Base-by-base conservation (phyloP, 2,329 filamentous ascomycete species). In the Epichloe sp. region DNA sequence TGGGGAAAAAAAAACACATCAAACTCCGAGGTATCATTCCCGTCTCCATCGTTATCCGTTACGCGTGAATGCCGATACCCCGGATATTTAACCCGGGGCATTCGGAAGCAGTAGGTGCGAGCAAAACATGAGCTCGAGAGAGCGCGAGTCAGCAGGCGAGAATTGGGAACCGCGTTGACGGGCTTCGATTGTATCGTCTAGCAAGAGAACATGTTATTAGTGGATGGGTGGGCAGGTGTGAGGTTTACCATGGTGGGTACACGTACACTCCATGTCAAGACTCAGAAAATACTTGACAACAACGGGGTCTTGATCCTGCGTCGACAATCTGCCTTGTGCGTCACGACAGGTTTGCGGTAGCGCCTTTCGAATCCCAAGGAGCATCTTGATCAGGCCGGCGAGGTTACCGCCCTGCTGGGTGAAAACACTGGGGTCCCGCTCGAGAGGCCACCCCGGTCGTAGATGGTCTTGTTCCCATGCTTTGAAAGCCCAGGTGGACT, bases 401-500 rank as follows among this genome's bases (percentile, higher is more conserved):
- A 84, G 70, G 36, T 75, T 73, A 44, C 77, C 74, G 15, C 80
- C 80, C 56, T 83, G 79, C 51, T 75, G 71, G 0, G 77, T 77
- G 59, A 78, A 84, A 48, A 70, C 69, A 47, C 69, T 66, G 0
- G 80, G 80, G 7, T 76, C 74, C 38, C 69, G 64, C 59, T 80
- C 77, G 3, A 84, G 68, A 4, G 81, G 81, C 80, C 80, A 84
- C 43, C 74, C 72, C 0, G 73, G 72, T 2, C 76, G 72, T 26
- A 82, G 71, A 47, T 77, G 75, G 51, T 79, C 74, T 60, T 83
- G 77, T 57, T 83, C 79, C 79, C 80, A 85, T 2, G 78, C 79
- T 55, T 82, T 82, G 66, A 83, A 83, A 1, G 78, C 76, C 81
- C 80, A 85, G 0, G 80, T 83, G 0, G 79, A 80, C 65, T 83